Evolutionary conservation across 2,329 filamentous ascomycete genomes (phyloP).

Genomic region (Aquanectria penicillioides): DNA sequence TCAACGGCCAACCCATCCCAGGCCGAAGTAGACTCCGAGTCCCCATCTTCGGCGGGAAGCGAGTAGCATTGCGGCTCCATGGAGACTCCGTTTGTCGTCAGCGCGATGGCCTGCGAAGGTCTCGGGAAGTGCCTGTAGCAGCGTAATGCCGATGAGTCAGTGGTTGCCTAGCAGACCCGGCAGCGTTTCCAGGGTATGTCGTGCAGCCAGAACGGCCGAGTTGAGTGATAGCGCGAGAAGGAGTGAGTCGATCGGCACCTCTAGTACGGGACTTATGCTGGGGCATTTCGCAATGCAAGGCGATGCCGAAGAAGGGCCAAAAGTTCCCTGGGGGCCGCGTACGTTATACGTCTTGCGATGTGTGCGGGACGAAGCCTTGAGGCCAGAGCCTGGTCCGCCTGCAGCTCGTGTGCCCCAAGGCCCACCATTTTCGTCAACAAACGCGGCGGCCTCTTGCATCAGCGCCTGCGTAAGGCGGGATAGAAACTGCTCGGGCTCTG

Average conservation of each 20-base stretch:
- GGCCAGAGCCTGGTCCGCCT: neutral
- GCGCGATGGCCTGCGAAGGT: neutral
- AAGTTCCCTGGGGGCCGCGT: conserved; percentile 16
- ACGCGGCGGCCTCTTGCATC: neutral
- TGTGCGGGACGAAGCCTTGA: neutral
- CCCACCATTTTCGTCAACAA: neutral
- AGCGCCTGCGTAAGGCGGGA: no score
- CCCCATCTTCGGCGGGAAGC: conserved; percentile 1
- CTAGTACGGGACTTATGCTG: neutral
- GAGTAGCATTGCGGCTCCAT: conserved; percentile 7
- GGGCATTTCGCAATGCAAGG: neutral
- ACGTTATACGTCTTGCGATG: neutral
- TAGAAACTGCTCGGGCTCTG: no score
- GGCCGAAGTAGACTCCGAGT: conserved; percentile 17
- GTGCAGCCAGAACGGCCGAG: neutral
- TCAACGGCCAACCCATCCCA: conserved; percentile 9
- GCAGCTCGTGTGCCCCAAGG: neutral
- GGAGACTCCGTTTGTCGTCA: conserved; percentile 10
- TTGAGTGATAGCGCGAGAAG: neutral
- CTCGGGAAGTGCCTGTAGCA: neutral
- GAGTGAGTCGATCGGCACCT: neutral
- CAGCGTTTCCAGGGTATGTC: neutral
- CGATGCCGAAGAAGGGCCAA: neutral
- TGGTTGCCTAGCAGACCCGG: conserved; percentile 9
- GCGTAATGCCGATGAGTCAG: conserved; percentile 18